Base-by-base conservation (phyloP, 371 early-diverging fungal genomes). In the Syncephalastrum monosporum region DNA sequence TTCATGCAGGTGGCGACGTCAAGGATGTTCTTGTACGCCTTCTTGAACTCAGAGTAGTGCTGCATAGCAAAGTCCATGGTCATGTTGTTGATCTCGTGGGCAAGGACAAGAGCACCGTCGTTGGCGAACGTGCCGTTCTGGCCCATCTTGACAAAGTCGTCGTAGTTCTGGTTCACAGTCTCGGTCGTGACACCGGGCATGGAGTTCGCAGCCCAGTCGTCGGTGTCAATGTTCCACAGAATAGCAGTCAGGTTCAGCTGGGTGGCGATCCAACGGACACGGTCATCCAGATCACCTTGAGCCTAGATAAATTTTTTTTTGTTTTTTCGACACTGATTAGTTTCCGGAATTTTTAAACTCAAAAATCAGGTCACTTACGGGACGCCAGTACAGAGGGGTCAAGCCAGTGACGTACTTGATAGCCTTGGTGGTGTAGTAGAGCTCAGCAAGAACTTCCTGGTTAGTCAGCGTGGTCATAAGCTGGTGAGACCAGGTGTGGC, bases 401-500 rank as follows among this genome's bases (percentile, higher is more conserved):
- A 76, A 51, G 53, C 84, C 83, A 47, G 75, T 75, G 12, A 77
- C 69, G 14, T 75, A 66, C 66, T 84, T 74, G 62, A 86, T 79
- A 23, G 77, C 72, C 55, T 75, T 77, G 54, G 68, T 68, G 16
- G 77, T 74, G 50, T 68, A 77, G 55, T 82, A 73, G 17, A 85
- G 56, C 64, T 87, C 85, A 47, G 84, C 79, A 33, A 84, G 67
- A 7, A 87, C 69, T 60, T 82, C 73, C 23, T 79, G 63, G 60
- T 77, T 82, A 25, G 76, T 69, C 54, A 80, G 61, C 10, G 81
- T 72, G 23, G 85, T 82, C 63, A 83, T 72, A 17, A 63, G 53
- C 14, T 67, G 73, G 57, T 87, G 88, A 46, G 81, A 76, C 83
- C 83, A 83, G 27, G 83, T 81, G 64, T 83, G 83, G 25, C 61